A percentile compares a stretch with the other conserved stretches of the same genome.
Conservation (phyloP, 805 yeast species). For the Lipomyces spencermartinsiae region DNA sequence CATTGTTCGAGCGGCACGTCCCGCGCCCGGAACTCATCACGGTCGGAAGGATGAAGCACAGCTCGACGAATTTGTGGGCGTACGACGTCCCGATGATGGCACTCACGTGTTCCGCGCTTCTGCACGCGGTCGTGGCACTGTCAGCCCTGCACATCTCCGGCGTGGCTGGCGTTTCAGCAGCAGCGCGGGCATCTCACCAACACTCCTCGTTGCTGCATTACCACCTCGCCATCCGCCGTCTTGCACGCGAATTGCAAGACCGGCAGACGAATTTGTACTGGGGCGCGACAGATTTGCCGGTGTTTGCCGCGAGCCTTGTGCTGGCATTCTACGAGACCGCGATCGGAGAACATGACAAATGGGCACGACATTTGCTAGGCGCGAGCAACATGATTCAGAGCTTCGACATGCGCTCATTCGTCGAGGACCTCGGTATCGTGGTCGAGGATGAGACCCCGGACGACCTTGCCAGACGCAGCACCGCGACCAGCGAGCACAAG, state of each 20-base stretch:
- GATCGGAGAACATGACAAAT: constrained; percentile 30
- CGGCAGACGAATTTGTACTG: not conserved
- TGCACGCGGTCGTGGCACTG: constrained; percentile 29
- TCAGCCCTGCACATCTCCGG: constrained; percentile 24
- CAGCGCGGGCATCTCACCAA: constrained; percentile 19
- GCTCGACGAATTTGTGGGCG: constrained; percentile 28
- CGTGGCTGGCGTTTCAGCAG: not conserved
- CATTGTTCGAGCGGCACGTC: constrained; percentile 22
- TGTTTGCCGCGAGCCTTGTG: constrained; percentile 29
- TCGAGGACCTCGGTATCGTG: constrained; percentile 8
- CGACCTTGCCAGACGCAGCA: not conserved
- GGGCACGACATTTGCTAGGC: constrained; percentile 31
- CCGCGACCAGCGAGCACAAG: constrained; percentile 5
- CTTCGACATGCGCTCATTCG: constrained; percentile 16
- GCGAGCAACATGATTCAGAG: constrained; percentile 21
- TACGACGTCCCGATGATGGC: constrained; percentile 33
- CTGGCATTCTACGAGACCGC: constrained; percentile 27
- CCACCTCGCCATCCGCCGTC: constrained; percentile 28
- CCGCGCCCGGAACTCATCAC: constrained; percentile 21
- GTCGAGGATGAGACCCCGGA: constrained; percentile 3
- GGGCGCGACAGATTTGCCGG: constrained; percentile 10
- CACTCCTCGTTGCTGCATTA: constrained; percentile 27
- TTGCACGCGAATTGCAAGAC: constrained; percentile 15
- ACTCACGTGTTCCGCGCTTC: constrained; percentile 21
- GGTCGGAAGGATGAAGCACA: constrained; percentile 1